Base-by-base conservation (phyloP, 2,329 filamentous ascomycete genomes). In the Sodiomyces alkalinus region DNA sequence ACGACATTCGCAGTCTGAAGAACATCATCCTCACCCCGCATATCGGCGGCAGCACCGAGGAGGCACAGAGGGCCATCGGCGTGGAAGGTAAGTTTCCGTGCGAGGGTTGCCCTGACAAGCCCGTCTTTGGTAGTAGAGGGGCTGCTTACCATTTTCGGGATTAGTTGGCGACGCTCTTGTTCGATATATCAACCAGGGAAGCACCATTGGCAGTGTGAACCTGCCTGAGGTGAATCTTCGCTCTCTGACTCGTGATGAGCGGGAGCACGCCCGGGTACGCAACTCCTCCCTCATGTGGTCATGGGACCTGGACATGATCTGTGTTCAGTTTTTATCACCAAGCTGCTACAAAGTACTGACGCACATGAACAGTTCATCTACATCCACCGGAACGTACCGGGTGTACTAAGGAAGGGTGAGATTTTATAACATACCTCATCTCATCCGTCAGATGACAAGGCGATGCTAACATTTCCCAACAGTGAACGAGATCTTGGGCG, bases 21-120 rank as follows among this genome's bases (percentile, higher is more conserved):
- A 98, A 98, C 58, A 64, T 98, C 41, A 92, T 98, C 41, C 65
- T 98, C 27, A 93, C 87, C 2, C 90, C 90, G 14, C 90, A 98
- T 53, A 96, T 98, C 47, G 90, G 90, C 43, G 90, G 90, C 31
- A 93, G 83, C 55, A 98, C 90, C 1, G 90, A 98, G 56, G 90
- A 98, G 58, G 90, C 90, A 5, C 90, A 98, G 59, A 77, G 81
- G 33, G 87, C 90, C 11, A 98, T 98, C 49, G 90, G 90, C 42
- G 68, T 92, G 23, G 90, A 98, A 63, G 68, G 68, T 68, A 53
- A 31, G 48, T 39, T 12, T 17, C 22, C 10, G n/a, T n/a, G n/a
- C n/a, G n/a, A n/a, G n/a, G n/a, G n/a, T n/a, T n/a, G n/a, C n/a
- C n/a, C n/a, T n/a, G n/a, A n/a, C n/a, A n/a, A n/a, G n/a, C n/a